phyloP scores from a whole-genome alignment of 2,329 filamentous ascomycete genomes.

The Penicillium janthinellum region DNA sequence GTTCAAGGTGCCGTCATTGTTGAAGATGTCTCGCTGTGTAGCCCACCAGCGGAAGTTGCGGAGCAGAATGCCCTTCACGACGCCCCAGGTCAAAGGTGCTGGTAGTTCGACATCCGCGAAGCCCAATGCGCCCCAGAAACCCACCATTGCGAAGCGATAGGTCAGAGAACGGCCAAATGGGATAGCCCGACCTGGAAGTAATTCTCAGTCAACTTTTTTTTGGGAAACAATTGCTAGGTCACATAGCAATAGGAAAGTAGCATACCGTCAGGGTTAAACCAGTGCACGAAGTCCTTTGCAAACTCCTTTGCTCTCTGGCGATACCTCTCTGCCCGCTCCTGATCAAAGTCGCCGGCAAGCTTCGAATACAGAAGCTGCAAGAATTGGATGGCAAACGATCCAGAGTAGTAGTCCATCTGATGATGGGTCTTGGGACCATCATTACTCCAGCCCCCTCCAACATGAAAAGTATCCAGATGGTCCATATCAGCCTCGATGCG shows the following conservation, averaged over 20 bases:
- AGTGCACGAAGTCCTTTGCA: constrained; percentile 72
- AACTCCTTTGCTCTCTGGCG: constrained; percentile 66
- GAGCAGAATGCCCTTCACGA: constrained; percentile 74
- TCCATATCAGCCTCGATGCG: constrained; percentile 74
- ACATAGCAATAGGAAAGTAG: background rate
- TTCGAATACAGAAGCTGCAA: constrained; percentile 76
- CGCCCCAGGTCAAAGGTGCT: constrained; percentile 72
- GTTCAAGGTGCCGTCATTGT: constrained; percentile 71
- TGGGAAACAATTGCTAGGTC: background rate
- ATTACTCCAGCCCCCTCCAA: constrained; percentile 81
- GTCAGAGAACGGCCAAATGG: constrained; percentile 77
- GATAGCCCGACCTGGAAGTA: constrained; percentile 59
- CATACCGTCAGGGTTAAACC: constrained; percentile 68
- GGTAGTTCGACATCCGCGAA: constrained; percentile 75
- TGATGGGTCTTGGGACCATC: constrained; percentile 77
- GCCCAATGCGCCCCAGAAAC: constrained; percentile 76
- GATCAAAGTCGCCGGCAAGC: constrained; percentile 66
- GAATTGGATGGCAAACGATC: constrained; percentile 80
- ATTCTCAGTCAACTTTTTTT: background rate
- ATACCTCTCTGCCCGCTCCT: constrained; percentile 67
- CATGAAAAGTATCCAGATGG: constrained; percentile 77
- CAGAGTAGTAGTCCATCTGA: constrained; percentile 85
- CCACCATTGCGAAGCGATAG: constrained; percentile 84
- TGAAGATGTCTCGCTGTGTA: constrained; percentile 73
- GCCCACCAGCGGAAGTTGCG: constrained; percentile 80